Base-by-base conservation (phyloP, 768 basidiomycete genomes). In the Calocybe gangraenosa region DNA sequence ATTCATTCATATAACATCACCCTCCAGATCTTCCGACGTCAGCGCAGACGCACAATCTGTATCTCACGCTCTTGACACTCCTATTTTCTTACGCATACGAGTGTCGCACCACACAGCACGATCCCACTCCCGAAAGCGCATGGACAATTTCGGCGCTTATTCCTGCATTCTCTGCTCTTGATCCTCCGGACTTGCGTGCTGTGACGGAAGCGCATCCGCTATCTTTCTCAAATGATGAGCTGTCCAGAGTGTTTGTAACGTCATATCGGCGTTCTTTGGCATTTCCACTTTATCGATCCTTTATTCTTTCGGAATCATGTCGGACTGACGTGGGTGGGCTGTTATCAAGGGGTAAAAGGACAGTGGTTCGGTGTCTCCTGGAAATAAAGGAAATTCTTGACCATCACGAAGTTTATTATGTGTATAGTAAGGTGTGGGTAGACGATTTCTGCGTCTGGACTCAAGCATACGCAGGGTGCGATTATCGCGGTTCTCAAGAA, bases 371-470 rank as follows among this genome's bases (percentile, higher is more conserved):
- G 53, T 82, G 75, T 56, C 69, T 92, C 28, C 66, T 93, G 35
- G 82, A 81, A 60, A 71, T 83, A 68, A 90, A 85, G 64, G 61
- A 70, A 32, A 80, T 89, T 38, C 63, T 93, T 50, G 88, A 90
- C 56, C 82, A 79, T 55, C 87, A 90, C 52, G 88, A 89, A 51
- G 82, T 87, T 8, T 93, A 92, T 64, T 91, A 90, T 60, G 71
- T 90, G n/a, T 92, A 90, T 61, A 83, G 78, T 62, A 89, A 88
- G 60, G 76, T 91, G 25, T 93, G 90, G 90, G 53, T 91, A 35
- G 84, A 90, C 51, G 90, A 92, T 57, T 84, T 87, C 54, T 87
- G 84, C 53, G 76, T 82, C n/a, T 92, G 90, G 90, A 68, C 76
- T 28, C 83, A 88, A 54, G 68, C 75, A 7, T 71, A 70, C 53